A percentile compares a stretch with the other conserved stretches of the same genome.
Conservation (phyloP, 2,329 filamentous ascomycete species). For the Coniochaeta hoffmannii region DNA sequence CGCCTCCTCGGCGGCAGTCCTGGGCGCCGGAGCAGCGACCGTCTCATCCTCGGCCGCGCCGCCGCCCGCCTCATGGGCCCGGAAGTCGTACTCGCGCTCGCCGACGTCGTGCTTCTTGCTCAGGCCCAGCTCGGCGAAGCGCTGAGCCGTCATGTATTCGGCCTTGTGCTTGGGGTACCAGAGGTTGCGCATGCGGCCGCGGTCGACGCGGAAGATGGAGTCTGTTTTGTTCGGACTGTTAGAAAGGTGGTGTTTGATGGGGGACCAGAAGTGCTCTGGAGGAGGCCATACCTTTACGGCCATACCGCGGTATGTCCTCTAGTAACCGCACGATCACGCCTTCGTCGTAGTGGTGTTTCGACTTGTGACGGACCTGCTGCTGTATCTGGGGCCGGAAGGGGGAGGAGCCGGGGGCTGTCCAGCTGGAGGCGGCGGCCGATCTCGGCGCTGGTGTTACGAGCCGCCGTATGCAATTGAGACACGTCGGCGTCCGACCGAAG, state of each 20-base stretch:
- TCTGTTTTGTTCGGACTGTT: constrained; percentile 11
- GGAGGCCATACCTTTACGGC: constrained; percentile 24
- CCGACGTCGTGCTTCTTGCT: constrained; percentile 16
- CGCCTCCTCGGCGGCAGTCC: constrained; percentile 3
- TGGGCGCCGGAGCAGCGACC: neutral
- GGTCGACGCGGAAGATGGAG: constrained; percentile 23
- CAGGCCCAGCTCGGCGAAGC: constrained; percentile 22
- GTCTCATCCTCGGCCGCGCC: constrained; percentile 4
- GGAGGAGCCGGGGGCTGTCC: constrained; percentile 6
- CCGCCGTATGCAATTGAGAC: constrained; percentile 23
- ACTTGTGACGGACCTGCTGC: constrained; percentile 28
- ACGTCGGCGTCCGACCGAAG: constrained; percentile 17
- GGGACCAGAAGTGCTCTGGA: neutral
- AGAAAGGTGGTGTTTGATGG: neutral
- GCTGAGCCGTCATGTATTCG: constrained; percentile 26
- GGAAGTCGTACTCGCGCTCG: constrained; percentile 22
- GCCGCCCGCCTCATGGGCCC: constrained; percentile 4
- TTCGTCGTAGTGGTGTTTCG: constrained; percentile 27
- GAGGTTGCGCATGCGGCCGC: constrained; percentile 28
- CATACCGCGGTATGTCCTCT: constrained; percentile 30
- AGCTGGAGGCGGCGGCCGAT: constrained; percentile 5
- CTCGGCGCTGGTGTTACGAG: constrained; percentile 8
- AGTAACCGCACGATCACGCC: constrained; percentile 37
- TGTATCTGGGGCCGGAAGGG: constrained; percentile 19
- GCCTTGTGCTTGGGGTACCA: constrained; percentile 25